A percentile compares a stretch with the other conserved stretches of the same genome.
phyloP scores from a whole-genome alignment of 805 yeast genomes.

The Schwanniomyces pseudopolymorphus region DNA sequence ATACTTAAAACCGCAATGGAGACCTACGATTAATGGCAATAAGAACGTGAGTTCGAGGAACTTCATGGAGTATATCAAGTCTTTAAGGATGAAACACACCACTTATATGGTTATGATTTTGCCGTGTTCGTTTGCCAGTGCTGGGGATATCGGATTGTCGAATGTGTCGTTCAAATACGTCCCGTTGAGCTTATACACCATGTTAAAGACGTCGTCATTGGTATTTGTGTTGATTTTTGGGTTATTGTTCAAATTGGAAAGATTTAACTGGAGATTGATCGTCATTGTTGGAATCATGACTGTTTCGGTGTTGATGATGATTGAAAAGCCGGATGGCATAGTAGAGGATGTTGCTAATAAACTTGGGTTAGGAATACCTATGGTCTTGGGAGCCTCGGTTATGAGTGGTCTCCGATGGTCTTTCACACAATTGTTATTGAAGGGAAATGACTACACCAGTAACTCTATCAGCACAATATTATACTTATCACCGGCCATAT shows the following conservation, averaged over 20 bases:
- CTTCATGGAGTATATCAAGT: constrained; percentile 14
- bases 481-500: constrained; percentile 85
- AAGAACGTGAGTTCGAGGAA: neutral
- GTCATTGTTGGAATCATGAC: constrained; percentile 79
- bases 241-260: constrained; percentile 75
- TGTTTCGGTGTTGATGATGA: constrained; percentile 86
- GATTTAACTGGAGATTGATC: constrained; percentile 63
- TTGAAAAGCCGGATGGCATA: constrained; percentile 35
- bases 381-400: constrained; percentile 76
- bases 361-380: constrained; percentile 55
- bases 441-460: constrained; percentile 53
- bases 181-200: constrained; percentile 82
- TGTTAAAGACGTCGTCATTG: constrained; percentile 86
- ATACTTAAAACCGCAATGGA: constrained; percentile 45
- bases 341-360: constrained; percentile 14
- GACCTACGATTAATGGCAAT: constrained; percentile 32
- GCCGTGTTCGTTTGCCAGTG: constrained; percentile 85
- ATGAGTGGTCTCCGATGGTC: constrained; percentile 95
- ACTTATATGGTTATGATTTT: constrained; percentile 54
- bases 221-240: constrained; percentile 90
- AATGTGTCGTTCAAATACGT: constrained; percentile 80
- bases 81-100: constrained; percentile 18
- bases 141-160: constrained; percentile 93
- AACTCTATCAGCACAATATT: constrained; percentile 84
- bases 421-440: constrained; percentile 79